Evolutionary conservation across 805 yeast genomes (phyloP), one percentile per base, ranked within the genome.

Genomic region (Metschnikowia lunata): DNA sequence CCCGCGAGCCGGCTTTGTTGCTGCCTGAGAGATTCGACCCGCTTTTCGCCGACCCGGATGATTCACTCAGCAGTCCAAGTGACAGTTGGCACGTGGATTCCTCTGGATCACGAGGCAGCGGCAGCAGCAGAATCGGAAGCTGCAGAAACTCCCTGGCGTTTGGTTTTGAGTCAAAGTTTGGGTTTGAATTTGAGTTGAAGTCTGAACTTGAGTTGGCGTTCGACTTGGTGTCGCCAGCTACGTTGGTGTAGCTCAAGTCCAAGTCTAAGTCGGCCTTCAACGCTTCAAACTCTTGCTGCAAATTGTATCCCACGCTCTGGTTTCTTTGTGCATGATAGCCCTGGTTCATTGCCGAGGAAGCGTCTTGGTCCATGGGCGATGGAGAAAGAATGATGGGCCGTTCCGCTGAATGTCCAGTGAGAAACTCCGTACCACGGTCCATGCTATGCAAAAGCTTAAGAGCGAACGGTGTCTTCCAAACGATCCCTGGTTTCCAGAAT

Each of bases 271-370:
- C 75, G 14, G 68, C 70, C 41, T 67, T 70, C 45, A 71, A 59
- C n/a, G 75, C 70, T 49, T 71, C 74, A 50, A 71, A 71, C 55
- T 71, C 76, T 40, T 71, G 74, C 53, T 71, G 74, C 54, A 71
- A 62, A 53, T 71, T 69, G 56, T 64, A 71, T 7, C 75, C 74
- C 23, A 71, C 76, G 50, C 72, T 66, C 51, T 64, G 74, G 51
- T 71, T 72, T 39, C 75, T 57, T 40, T 53, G 51, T 15, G 43
- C 47, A 33, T 35, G 47, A 34, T 9, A 39, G 8, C 26, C 29
- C 15, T 30, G 37, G 33, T 18, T 18, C 23, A 18, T 18, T 18
- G 23, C 23, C 23, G 23, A 18, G 23, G 23, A n/a, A 26, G 34
- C 39, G 26, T 28, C 15, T 9, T 37, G 14, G n/a, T 34, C 47